phyloP scores from a whole-genome alignment of 306 rosid genomes.

The Pueraria montana region DNA sequence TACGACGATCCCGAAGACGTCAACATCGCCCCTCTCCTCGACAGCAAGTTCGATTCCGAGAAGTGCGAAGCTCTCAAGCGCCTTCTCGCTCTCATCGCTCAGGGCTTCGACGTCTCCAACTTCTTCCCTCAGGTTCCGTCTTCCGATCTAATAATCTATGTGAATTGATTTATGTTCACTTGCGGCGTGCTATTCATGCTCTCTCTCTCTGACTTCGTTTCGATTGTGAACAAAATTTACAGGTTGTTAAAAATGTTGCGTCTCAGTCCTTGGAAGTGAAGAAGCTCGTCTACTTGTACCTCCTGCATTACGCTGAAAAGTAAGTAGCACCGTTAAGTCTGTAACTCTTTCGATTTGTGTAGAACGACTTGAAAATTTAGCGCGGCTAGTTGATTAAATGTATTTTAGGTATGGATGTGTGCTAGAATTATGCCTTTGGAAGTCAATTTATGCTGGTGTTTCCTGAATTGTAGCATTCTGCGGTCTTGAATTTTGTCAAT shows the following conservation, averaged over 20 bases:
- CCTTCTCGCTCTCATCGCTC: constrained; percentile 94
- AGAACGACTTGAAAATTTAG: background rate
- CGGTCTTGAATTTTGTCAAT: background rate
- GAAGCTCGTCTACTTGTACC: constrained; percentile 96
- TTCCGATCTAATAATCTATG: background rate
- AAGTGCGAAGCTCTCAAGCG: constrained; percentile 98
- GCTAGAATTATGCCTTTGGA: constrained; percentile 31
- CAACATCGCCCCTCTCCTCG: constrained; percentile 83
- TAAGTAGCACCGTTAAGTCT: constrained; percentile 56
- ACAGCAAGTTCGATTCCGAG: constrained; percentile 95
- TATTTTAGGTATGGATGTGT: constrained; percentile 4
- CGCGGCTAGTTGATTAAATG: background rate
- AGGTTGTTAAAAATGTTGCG: constrained; percentile 99
- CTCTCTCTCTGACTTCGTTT: background rate
- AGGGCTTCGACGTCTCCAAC: constrained; percentile 94
- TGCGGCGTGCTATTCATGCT: constrained; percentile 3
- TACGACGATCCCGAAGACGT: constrained; percentile 99
- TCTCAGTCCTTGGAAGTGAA: constrained; percentile 89
- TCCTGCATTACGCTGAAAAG: constrained; percentile 97
- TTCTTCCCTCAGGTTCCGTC: constrained; percentile 85
- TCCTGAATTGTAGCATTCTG: constrained; percentile 12
- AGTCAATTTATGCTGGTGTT: constrained; percentile 19
- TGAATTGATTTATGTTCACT: background rate
- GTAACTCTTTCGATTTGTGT: background rate
- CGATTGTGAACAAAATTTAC: constrained; percentile 44